A percentile compares a stretch with the other conserved stretches of the same genome.
Conservation (phyloP, 2,329 filamentous ascomycete genomes). For the Dichotomopilus funicola region DNA sequence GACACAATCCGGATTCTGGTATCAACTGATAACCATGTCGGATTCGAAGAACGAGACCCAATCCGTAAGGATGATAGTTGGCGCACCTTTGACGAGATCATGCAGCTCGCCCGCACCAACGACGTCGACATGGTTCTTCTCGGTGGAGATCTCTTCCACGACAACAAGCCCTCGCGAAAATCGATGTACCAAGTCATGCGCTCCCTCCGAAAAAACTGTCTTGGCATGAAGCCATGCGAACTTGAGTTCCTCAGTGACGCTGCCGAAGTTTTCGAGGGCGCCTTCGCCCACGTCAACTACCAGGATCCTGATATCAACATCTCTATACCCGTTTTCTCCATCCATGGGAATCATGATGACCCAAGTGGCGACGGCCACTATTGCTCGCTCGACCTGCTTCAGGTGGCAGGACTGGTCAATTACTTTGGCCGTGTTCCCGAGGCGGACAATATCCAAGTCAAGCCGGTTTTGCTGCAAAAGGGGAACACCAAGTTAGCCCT, state of each 20-base stretch:
- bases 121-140: constrained; percentile 98
- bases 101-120: constrained; percentile 75
- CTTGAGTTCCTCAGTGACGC: constrained; percentile 92
- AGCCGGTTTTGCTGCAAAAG: constrained; percentile 89
- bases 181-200: constrained; percentile 97
- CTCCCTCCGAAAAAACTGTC: constrained; percentile 84
- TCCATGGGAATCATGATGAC: constrained; percentile 97
- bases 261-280: constrained; percentile 80
- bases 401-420: constrained; percentile 86
- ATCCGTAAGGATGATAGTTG: constrained; percentile 96
- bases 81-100: constrained; percentile 91
- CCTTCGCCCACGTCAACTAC: constrained; percentile 94
- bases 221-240: constrained; percentile 92
- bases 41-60: constrained; percentile 86
- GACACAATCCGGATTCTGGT: constrained; percentile 94
- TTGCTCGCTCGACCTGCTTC: constrained; percentile 83
- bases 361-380: constrained; percentile 92
- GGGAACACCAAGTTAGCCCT: constrained; percentile 86
- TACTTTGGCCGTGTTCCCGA: constrained; percentile 92
- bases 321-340: constrained; percentile 94
- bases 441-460: constrained; percentile 87
- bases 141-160: constrained; percentile 92
- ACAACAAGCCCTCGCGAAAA: constrained; percentile 94
- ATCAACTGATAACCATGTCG: constrained; percentile 96
- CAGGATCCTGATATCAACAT: constrained; percentile 96